Evolutionary conservation across 208 protist genomes (phyloP).

Genomic region (Trypanosoma lewisi): DNA sequence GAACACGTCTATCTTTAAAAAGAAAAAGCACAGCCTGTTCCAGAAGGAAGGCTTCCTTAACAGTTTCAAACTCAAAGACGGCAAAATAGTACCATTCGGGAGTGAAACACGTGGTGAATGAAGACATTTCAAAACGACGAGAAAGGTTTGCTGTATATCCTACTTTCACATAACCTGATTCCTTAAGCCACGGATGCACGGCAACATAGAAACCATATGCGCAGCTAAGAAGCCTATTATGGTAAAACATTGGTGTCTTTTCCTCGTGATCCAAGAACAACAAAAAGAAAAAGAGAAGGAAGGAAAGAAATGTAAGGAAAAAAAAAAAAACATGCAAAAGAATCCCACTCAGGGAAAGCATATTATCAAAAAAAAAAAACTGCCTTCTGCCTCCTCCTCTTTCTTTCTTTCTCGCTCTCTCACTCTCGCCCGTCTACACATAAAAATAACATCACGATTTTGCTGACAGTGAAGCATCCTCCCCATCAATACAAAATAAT

Average conservation of each 20-base stretch:
- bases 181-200: conserved; percentile 61
- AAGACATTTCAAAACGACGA: conserved; percentile 61
- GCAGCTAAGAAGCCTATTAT: conserved; percentile 1
- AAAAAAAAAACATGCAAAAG: neutral
- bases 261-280: neutral
- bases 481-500: conserved; percentile 3
- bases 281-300: neutral
- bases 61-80: conserved; percentile 51
- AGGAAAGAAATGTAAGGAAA: neutral
- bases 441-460: neutral
- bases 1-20: conserved; percentile 44
- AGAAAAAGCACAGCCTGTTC: conserved; percentile 74
- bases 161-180: conserved; percentile 63
- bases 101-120: conserved; percentile 79
- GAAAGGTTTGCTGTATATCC: conserved; percentile 59
- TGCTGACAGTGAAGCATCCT: neutral
- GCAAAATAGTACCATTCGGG: conserved; percentile 65
- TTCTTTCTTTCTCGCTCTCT: too few relatives aligned
- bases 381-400: too few relatives aligned
- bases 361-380: too few relatives aligned
- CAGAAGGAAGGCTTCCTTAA: conserved; percentile 59
- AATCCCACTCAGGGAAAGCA: neutral
- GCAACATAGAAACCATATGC: conserved; percentile 67
- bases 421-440: too few relatives aligned
- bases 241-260: conserved; percentile 6